Evolutionary conservation across 805 yeast genomes (phyloP), one percentile per base, ranked within the genome.

Genomic region (Clavispora carvajalis): DNA sequence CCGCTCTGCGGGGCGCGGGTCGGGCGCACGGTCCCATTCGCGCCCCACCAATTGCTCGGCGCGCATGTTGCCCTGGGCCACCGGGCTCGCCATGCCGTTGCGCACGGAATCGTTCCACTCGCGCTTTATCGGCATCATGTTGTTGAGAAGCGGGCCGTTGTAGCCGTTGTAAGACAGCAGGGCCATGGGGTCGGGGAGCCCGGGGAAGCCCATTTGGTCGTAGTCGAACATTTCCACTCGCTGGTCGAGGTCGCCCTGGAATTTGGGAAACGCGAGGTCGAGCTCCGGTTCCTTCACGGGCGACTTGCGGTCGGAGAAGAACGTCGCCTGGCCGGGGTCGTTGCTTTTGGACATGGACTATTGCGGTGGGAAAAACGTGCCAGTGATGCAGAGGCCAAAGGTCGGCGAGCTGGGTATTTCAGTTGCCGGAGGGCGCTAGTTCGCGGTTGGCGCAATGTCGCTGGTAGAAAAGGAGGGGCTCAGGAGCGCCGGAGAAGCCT

Each of bases 1-100:
- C 22, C 53, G 38, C 22, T 37, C 36, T 7, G 26, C 12, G 12
- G 13, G 25, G n/a, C 16, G 28, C 21, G 13, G 13, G 12, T 21
- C 22, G 18, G n/a, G 29, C 9, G 26, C 30, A 5, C 12, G 13
- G 15, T 33, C 36, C 30, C 30, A 26, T 16, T 26, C 30, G 28
- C 23, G 26, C 6, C 23, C n/a, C n/a, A n/a, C n/a, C n/a, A n/a
- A n/a, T n/a, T n/a, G n/a, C n/a, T n/a, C n/a, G n/a, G n/a, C n/a
- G n/a, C n/a, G n/a, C n/a, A n/a, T n/a, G n/a, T n/a, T n/a, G n/a
- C n/a, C n/a, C n/a, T n/a, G n/a, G n/a, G n/a, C n/a, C n/a, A n/a
- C n/a, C n/a, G n/a, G n/a, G n/a, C n/a, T n/a, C n/a, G n/a, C n/a
- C n/a, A n/a, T n/a, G n/a, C n/a, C n/a, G n/a, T n/a, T n/a, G n/a